Evolutionary conservation across 768 basidiomycete species (phyloP).

Genomic region (Lactarius evosmus): DNA sequence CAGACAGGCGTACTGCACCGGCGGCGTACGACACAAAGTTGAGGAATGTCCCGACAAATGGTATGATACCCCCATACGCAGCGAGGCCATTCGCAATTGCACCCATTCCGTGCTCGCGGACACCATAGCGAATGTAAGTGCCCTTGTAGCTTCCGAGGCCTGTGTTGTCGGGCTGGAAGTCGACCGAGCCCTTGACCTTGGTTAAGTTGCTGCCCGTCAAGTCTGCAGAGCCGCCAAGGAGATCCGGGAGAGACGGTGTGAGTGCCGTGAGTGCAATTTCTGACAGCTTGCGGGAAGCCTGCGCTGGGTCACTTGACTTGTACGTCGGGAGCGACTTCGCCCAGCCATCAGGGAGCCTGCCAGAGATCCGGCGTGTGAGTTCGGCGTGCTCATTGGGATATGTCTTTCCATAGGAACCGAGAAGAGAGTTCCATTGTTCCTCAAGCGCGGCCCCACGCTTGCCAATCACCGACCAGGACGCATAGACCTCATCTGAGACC

Average conservation of each 20-base stretch:
- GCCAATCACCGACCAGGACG: slow-evolving; percentile 61
- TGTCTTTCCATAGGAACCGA: slow-evolving; percentile 67
- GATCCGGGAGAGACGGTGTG: slow-evolving; percentile 73
- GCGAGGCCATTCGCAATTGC: slow-evolving; percentile 89
- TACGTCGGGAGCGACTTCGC: slow-evolving; percentile 83
- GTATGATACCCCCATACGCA: slow-evolving; percentile 90
- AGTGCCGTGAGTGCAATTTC: slow-evolving; percentile 83
- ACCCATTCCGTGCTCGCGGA: slow-evolving; percentile 96
- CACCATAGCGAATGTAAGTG: slow-evolving; percentile 93
- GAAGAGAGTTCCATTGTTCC: slow-evolving; percentile 66
- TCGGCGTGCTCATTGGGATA: slow-evolving; percentile 86
- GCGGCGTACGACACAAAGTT: slow-evolving; percentile 95
- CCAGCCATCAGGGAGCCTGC: slow-evolving; percentile 83
- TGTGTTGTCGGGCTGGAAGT: slow-evolving; percentile 90
- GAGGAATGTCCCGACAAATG: slow-evolving; percentile 90
- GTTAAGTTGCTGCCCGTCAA: slow-evolving; percentile 92
- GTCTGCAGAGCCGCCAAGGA: slow-evolving; percentile 87
- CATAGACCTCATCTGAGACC: slow-evolving; percentile 70
- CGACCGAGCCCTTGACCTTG: slow-evolving; percentile 75
- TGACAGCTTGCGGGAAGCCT: slow-evolving; percentile 89
- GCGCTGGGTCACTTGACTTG: slow-evolving; percentile 77
- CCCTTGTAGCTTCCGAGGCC: slow-evolving; percentile 81
- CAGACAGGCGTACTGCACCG: slow-evolving; percentile 88
- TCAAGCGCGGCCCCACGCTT: slow-evolving; percentile 73
- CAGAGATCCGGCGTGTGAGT: slow-evolving; percentile 78